phyloP scores from a whole-genome alignment of 306 rosid species.

The Dryas drummondii region DNA sequence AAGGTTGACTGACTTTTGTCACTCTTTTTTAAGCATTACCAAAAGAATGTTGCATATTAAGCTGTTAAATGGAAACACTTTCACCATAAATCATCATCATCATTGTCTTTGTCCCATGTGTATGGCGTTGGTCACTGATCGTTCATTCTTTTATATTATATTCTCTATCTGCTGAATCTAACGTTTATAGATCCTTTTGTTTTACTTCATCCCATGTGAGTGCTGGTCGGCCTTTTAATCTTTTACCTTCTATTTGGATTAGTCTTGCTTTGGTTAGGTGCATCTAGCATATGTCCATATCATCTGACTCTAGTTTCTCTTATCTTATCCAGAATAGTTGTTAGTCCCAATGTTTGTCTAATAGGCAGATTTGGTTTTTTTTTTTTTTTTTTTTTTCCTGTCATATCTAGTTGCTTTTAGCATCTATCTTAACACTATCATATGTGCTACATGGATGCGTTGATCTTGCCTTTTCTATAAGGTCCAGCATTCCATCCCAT shows the following conservation, averaged over 20 bases:
- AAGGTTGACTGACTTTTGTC: constrained; percentile 51
- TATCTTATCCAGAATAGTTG: neutral
- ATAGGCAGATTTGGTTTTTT: neutral
- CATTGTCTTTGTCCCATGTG: neutral
- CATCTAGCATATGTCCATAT: neutral
- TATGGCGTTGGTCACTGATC: neutral
- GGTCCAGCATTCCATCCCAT: neutral
- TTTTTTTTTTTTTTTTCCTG: neutral
- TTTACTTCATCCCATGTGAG: constrained; percentile 7
- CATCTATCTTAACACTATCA: too few relatives aligned
- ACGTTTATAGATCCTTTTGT: neutral
- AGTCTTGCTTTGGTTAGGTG: neutral
- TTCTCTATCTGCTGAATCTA: neutral
- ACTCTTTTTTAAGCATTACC: constrained; percentile 2
- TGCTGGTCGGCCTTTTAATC: neutral
- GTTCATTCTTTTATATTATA: neutral
- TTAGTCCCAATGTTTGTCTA: neutral
- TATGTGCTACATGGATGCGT: neutral
- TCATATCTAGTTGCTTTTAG: neutral
- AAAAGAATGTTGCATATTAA: constrained; percentile 1
- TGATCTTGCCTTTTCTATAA: neutral
- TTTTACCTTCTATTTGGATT: neutral
- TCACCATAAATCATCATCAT: neutral
- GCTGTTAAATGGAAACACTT: neutral
- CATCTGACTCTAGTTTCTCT: neutral